Percentiles rank a stretch among this genome's conserved stretches.
phyloP scores from a whole-genome alignment of 768 basidiomycete genomes.

The Russula sp. region DNA sequence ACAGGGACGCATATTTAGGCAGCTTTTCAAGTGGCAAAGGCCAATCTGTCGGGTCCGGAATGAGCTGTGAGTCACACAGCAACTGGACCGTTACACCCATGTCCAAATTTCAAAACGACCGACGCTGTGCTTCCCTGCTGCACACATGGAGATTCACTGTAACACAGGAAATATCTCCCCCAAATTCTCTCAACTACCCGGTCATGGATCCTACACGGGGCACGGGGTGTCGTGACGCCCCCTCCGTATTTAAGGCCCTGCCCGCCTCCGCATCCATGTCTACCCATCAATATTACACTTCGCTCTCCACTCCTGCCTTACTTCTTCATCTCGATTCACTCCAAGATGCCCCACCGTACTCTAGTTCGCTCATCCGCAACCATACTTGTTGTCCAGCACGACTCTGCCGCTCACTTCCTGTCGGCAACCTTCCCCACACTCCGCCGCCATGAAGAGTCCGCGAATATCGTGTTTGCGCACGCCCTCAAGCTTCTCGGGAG shows the following conservation, averaged over 20 bases:
- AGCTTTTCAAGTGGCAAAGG: neutral
- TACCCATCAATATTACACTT: neutral
- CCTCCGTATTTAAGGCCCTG: conserved; percentile 4
- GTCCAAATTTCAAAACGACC: conserved; percentile 10
- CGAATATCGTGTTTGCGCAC: conserved; percentile 47
- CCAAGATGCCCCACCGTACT: conserved; percentile 30
- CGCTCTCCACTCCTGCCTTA: neutral
- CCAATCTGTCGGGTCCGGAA: conserved; percentile 1
- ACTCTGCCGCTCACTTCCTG: conserved; percentile 36
- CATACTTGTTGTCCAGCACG: conserved; percentile 34
- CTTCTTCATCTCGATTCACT: neutral
- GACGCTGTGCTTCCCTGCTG: conserved; percentile 5
- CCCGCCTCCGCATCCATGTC: neutral
- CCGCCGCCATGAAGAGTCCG: conserved; percentile 37
- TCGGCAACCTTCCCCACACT: conserved; percentile 36
- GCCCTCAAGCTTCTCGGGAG: conserved; percentile 37
- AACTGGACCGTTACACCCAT: neutral
- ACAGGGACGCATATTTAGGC: neutral
- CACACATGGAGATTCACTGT: conserved; percentile 12
- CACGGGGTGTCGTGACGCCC: conserved; percentile 6
- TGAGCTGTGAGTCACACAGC: conserved; percentile 3
- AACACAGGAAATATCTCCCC: conserved; percentile 14
- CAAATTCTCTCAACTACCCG: conserved; percentile 1
- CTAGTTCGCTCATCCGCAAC: conserved; percentile 22
- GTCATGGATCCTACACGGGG: conserved; percentile 4